phyloP scores from a whole-genome alignment of 2,329 filamentous ascomycete genomes.

The Colletotrichum horii region DNA sequence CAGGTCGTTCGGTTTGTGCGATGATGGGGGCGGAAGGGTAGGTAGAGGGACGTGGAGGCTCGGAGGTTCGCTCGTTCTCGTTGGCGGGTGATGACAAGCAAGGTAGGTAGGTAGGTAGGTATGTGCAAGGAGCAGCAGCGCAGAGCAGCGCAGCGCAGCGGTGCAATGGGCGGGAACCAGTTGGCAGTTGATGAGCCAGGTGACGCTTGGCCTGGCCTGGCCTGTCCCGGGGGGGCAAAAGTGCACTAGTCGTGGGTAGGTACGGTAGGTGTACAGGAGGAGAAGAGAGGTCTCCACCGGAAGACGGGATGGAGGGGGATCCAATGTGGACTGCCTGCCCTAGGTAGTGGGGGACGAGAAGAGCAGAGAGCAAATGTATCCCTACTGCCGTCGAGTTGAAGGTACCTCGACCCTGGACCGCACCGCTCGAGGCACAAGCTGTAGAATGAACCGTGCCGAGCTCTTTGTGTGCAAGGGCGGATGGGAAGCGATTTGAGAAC shows the following conservation, averaged over 20 bases:
- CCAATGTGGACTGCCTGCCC: background rate
- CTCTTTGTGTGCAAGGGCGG: conserved; percentile 8
- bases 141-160: conserved; percentile 4
- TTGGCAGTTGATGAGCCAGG: conserved; percentile 30
- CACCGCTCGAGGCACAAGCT: conserved; percentile 35
- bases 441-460: conserved; percentile 41
- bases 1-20: conserved; percentile 9
- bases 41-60: conserved; percentile 1
- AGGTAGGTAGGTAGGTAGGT: background rate
- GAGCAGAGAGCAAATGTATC: background rate
- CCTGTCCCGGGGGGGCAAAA: background rate
- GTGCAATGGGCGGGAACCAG: conserved; percentile 4
- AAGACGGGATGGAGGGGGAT: conserved; percentile 28
- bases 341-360: background rate
- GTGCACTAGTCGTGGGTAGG: background rate
- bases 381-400: background rate
- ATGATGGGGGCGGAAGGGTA: conserved; percentile 15
- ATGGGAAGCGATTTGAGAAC: conserved; percentile 26
- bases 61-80: conserved; percentile 10
- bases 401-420: background rate
- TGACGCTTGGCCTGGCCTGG: conserved; percentile 13
- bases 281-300: conserved; percentile 36
- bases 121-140: background rate
- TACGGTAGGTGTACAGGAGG: background rate
- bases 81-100: conserved; percentile 17